Evolutionary conservation across 108 stramenopile species (phyloP).

Genomic region (Discostella pseudostelligera): DNA sequence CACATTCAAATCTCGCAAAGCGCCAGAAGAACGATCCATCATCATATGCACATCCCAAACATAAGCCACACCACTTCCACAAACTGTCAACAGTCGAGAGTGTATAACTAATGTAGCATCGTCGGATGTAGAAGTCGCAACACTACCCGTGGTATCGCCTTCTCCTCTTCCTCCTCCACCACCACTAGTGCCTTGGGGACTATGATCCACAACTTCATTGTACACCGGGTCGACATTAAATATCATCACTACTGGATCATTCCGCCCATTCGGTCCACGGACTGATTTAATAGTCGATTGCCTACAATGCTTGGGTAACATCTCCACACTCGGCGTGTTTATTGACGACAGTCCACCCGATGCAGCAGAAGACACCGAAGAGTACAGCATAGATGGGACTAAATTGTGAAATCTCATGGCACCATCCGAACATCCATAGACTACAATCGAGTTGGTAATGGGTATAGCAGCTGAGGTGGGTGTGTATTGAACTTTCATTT

Average conservation of each 20-base stretch:
- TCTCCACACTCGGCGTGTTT: neutral
- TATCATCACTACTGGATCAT: slow-evolving; percentile 57
- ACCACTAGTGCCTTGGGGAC: neutral
- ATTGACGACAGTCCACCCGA: neutral
- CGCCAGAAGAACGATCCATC: slow-evolving; percentile 25
- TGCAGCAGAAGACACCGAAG: neutral
- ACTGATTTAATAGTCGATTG: slow-evolving; percentile 52
- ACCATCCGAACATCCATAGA: slow-evolving; percentile 68
- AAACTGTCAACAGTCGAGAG: slow-evolving; percentile 49
- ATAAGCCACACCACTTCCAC: slow-evolving; percentile 58
- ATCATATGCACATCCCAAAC: slow-evolving; percentile 48
- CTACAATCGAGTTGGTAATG: slow-evolving; percentile 22
- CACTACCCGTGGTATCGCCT: neutral
- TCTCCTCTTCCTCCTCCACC: neutral
- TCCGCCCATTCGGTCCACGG: slow-evolving; percentile 45
- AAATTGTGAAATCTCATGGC: slow-evolving; percentile 58
- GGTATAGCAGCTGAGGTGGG: slow-evolving; percentile 23
- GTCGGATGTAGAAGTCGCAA: neutral
- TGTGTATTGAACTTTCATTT: slow-evolving; percentile 7
- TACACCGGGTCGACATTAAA: slow-evolving; percentile 50
- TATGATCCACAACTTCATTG: neutral
- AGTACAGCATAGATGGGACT: slow-evolving; percentile 15
- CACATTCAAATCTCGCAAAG: slow-evolving; percentile 41
- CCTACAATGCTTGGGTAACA: slow-evolving; percentile 7
- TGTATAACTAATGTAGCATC: neutral